Conservation (phyloP, 2,329 filamentous ascomycete species). For the Colletotrichum cereale region DNA sequence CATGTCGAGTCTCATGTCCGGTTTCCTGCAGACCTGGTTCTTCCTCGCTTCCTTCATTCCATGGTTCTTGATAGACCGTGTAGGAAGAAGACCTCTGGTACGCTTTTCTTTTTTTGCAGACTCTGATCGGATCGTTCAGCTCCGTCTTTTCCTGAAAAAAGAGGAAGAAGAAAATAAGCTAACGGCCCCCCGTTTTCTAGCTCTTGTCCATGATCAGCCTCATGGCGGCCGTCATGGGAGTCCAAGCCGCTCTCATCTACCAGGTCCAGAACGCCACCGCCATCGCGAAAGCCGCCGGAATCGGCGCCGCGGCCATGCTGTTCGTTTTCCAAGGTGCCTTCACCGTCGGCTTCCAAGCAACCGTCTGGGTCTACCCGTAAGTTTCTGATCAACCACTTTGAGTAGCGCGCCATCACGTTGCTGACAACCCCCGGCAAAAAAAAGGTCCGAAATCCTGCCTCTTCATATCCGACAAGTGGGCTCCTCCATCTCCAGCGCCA, state of each 20-base stretch:
- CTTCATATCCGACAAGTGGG: constrained; percentile 48
- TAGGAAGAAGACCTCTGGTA: constrained; percentile 53
- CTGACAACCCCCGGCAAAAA: neutral
- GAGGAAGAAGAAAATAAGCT: neutral
- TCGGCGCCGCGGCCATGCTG: constrained; percentile 55
- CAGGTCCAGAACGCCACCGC: constrained; percentile 52
- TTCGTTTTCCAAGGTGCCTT: constrained; percentile 57
- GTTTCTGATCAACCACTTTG: constrained; percentile 11
- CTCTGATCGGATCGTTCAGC: neutral
- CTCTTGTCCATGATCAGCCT: constrained; percentile 55
- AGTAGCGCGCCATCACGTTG: neutral
- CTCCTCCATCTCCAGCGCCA: constrained; percentile 50
- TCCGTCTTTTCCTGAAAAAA: neutral
- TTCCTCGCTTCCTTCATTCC: constrained; percentile 57
- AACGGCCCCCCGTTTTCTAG: constrained; percentile 32
- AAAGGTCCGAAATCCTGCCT: constrained; percentile 50
- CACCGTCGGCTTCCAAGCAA: constrained; percentile 54
- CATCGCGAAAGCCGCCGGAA: constrained; percentile 50
- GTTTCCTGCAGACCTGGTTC: constrained; percentile 63
- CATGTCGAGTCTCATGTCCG: constrained; percentile 64
- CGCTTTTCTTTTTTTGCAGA: too few species aligned
- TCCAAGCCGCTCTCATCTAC: constrained; percentile 55
- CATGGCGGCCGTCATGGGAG: constrained; percentile 56
- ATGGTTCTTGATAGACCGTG: constrained; percentile 60
- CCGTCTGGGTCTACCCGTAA: constrained; percentile 51